Evolutionary conservation across 352 stramenopile species (phyloP).

Genomic region (Phytophthora tentaculata): DNA sequence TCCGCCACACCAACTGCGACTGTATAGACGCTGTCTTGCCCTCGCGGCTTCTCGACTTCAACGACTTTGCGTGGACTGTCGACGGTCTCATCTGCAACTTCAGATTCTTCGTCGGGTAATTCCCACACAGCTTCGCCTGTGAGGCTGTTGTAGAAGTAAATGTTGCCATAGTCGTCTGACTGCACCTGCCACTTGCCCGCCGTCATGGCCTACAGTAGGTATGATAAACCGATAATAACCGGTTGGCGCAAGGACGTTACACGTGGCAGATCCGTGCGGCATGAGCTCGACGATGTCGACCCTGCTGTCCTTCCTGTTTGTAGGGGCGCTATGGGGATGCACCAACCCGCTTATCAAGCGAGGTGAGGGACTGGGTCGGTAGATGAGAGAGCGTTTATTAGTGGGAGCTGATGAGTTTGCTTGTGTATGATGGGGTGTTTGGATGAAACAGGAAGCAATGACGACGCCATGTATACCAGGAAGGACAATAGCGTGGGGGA

Average conservation of each 20-base stretch:
- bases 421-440: not conserved
- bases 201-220: not conserved
- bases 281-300: slow-evolving; percentile 43
- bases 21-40: slow-evolving; percentile 38
- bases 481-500: slow-evolving; percentile 66
- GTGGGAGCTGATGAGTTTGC: not conserved
- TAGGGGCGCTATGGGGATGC: slow-evolving; percentile 87
- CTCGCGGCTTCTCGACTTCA: slow-evolving; percentile 9
- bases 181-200: slow-evolving; percentile 64
- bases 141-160: slow-evolving; percentile 80
- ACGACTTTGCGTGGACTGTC: not conserved
- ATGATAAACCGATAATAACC: slow-evolving; percentile 29
- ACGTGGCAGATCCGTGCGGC: slow-evolving; percentile 20
- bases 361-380: slow-evolving; percentile 37
- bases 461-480: slow-evolving; percentile 58
- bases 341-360: slow-evolving; percentile 88
- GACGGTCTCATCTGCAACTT: slow-evolving; percentile 8
- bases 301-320: slow-evolving; percentile 80
- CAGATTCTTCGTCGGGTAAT: slow-evolving; percentile 48
- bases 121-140: slow-evolving; percentile 79
- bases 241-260: slow-evolving; percentile 12
- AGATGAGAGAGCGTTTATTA: not conserved
- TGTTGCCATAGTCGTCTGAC: slow-evolving; percentile 65
- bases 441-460: slow-evolving; percentile 49
- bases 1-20: slow-evolving; percentile 63